Percentiles rank a stretch among this genome's conserved stretches.
Evolutionary conservation across 2,329 filamentous ascomycete species (phyloP).

Genomic region (Aspergillus sp.): DNA sequence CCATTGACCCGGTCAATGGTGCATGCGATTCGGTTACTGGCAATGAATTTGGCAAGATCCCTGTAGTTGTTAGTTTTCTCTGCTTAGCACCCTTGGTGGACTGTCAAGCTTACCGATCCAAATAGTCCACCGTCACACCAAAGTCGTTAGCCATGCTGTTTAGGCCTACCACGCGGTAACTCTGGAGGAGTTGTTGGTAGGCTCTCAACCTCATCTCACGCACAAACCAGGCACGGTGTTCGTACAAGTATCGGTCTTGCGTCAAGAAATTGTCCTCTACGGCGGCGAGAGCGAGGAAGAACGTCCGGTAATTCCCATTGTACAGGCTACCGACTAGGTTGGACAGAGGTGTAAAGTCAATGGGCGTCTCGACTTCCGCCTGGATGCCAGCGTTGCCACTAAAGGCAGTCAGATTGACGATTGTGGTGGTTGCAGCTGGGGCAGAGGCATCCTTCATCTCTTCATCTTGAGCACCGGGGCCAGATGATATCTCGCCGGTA

Average conservation of each 20-base stretch:
- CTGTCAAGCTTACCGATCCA: constrained; percentile 73
- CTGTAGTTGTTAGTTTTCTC: constrained; percentile 51
- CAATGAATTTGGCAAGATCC: constrained; percentile 96
- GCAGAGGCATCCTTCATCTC: constrained; percentile 69
- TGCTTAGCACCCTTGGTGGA: neutral
- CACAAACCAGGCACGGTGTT: constrained; percentile 97
- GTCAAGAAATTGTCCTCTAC: constrained; percentile 95
- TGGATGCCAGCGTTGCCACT: constrained; percentile 68
- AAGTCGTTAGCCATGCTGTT: constrained; percentile 97
- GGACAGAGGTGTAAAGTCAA: constrained; percentile 88
- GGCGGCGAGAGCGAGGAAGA: constrained; percentile 85
- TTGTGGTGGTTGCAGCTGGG: constrained; percentile 62
- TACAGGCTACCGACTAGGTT: constrained; percentile 91
- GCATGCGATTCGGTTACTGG: constrained; percentile 89
- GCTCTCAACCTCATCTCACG: constrained; percentile 96
- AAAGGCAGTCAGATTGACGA: constrained; percentile 86
- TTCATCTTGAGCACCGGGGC: constrained; percentile 76
- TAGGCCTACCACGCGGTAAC: constrained; percentile 94
- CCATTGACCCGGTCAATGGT: constrained; percentile 97
- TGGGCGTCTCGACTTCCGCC: constrained; percentile 76
- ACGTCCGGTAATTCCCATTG: constrained; percentile 88
- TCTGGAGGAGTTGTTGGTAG: constrained; percentile 96
- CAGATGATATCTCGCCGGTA: constrained; percentile 77
- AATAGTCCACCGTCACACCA: constrained; percentile 92
- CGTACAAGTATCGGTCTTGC: constrained; percentile 91